Evolutionary conservation across 2,329 filamentous ascomycete species (phyloP).

Genomic region (Elsinoe necatrix): DNA sequence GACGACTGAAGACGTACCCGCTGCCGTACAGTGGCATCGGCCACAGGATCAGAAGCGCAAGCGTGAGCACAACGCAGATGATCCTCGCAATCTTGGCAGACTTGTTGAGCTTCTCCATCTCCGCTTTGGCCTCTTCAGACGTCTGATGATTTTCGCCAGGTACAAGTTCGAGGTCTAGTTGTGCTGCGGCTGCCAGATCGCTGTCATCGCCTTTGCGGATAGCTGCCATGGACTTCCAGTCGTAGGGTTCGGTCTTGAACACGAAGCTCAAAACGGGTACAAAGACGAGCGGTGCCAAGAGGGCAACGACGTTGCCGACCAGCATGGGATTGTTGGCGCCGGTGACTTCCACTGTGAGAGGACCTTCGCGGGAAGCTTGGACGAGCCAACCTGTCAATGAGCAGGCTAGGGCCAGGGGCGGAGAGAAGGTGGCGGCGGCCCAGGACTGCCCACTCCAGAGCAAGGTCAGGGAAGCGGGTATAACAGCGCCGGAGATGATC

Average conservation of each 20-base stretch:
- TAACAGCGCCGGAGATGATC: conserved; percentile 68
- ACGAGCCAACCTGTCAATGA: conserved; percentile 71
- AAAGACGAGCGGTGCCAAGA: conserved; percentile 67
- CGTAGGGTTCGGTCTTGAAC: conserved; percentile 67
- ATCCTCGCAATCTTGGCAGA: conserved; percentile 46
- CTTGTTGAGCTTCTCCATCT: conserved; percentile 36
- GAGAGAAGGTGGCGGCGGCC: conserved; percentile 61
- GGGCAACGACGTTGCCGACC: conserved; percentile 73
- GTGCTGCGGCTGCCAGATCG: conserved; percentile 55
- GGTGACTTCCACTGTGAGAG: conserved; percentile 62
- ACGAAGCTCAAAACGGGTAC: conserved; percentile 65
- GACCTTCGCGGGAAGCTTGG: conserved; percentile 60
- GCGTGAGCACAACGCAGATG: conserved; percentile 55
- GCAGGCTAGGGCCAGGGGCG: conserved; percentile 59
- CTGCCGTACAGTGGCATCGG: conserved; percentile 85
- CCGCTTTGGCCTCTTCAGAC: conserved; percentile 34
- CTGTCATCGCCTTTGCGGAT: conserved; percentile 74
- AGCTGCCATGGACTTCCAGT: conserved; percentile 73
- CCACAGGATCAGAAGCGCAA: conserved; percentile 73
- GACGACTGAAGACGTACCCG: conserved; percentile 71
- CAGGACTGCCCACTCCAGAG: conserved; percentile 74
- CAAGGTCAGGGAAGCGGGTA: conserved; percentile 72
- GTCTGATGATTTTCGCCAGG: conserved; percentile 41
- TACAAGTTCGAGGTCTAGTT: conserved; percentile 57
- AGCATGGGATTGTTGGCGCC: conserved; percentile 72